Evolutionary conservation across 352 stramenopile genomes (phyloP), one percentile per base, ranked within the genome.

Genomic region (Globisporangium middletonii): DNA sequence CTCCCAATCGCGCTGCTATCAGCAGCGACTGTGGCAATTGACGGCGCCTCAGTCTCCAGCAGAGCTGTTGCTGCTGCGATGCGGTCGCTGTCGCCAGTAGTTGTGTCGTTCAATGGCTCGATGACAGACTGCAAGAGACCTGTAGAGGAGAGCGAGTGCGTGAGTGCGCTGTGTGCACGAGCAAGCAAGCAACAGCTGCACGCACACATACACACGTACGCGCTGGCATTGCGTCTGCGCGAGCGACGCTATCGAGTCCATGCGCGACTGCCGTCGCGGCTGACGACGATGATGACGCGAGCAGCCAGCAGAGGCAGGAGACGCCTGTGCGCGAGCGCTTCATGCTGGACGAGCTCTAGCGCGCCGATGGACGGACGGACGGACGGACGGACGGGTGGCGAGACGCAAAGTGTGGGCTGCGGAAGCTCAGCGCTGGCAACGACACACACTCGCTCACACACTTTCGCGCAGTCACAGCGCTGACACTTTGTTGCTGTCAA

Each of bases 281-380:
- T n/a, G 45, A 50, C 46, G 46, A 11, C 46, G 46, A 11, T 35
- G 23, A 19, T 6, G 46, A 18, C 46, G 46, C 46, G 41, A 58
- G 53, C 18, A 59, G 28, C 53, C 53, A 59, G 28, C 53, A 59
- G 42, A 51, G 8, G 19, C 50, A 55, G 30, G 16, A 46, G 18
- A 55, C 15, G 35, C 12, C n/a, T 43, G 50, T 23, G 6, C 43
- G 43, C 42, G 53, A 26, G 42, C 43, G 53, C 43, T 30, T 59
- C 53, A 59, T 59, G 53, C 43, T 48, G 41, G 6, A 13, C 41
- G 41, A 45, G 16, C 9, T 23, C 23, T 44, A 6, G 12, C n/a
- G 41, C 15, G 18, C 41, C 15, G 38, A 35, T 35, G 12, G 33
- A 38, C 33, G 33, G 4, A 19, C 41, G 41, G 4, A 19, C 18